Evolutionary conservation across 257 asterid genomes (phyloP).

Genomic region (Dorcoceras hygrometricum): DNA sequence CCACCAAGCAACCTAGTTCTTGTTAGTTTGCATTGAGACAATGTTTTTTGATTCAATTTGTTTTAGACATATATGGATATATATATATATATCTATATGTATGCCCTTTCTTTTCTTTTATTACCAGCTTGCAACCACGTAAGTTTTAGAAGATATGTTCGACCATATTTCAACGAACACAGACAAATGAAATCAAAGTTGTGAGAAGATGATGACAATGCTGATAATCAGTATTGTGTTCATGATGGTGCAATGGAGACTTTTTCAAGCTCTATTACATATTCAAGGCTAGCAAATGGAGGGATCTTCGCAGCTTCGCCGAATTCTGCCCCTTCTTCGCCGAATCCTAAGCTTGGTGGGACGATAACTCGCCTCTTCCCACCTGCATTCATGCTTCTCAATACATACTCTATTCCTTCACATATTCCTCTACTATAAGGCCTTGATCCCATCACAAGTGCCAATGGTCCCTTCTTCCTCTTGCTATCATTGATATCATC

Average conservation of each 20-base stretch:
- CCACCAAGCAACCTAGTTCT: constrained; percentile 54
- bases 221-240: constrained; percentile 4
- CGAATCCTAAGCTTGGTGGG: constrained; percentile 69
- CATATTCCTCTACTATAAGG: constrained; percentile 78
- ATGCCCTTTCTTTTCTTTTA: background rate
- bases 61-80: background rate
- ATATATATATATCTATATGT: too few relatives aligned
- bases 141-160: too few relatives aligned
- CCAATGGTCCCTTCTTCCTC: constrained; percentile 52
- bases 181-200: too few relatives aligned
- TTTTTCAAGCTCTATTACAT: constrained; percentile 63
- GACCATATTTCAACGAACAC: background rate
- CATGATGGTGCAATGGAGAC: constrained; percentile 86
- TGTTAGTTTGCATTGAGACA: constrained; percentile 52
- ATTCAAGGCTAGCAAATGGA: constrained; percentile 73
- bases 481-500: constrained; percentile 15
- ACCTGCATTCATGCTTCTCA: constrained; percentile 69
- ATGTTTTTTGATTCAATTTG: background rate
- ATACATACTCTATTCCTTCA: constrained; percentile 69
- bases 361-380: constrained; percentile 69
- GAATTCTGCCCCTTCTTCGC: constrained; percentile 83
- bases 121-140: too few relatives aligned
- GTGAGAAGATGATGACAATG: background rate
- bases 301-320: constrained; percentile 70
- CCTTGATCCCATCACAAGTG: constrained; percentile 79